Evolutionary conservation across 371 early-diverging fungal species (phyloP), one percentile per base, ranked within the genome.

Genomic region (Apophysomyces ossiformis): DNA sequence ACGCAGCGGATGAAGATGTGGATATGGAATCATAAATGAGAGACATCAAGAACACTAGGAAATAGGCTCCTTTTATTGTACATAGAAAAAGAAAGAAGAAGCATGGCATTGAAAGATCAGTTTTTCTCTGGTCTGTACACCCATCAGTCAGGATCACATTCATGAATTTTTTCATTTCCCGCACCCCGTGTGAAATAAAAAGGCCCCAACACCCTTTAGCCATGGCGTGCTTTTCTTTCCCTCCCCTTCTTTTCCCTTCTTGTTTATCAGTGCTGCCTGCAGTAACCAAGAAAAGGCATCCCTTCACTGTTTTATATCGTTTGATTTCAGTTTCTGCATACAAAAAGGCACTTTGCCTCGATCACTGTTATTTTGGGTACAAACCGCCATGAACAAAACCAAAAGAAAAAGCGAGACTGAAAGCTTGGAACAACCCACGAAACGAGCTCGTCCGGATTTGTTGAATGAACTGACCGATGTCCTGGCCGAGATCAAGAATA

Each of bases 401-500:
- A 18, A 44, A 44, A 38, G 63, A 68, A 9, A 38, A 45, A 44
- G 36, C 47, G 37, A 60, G 18, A 50, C 21, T 26, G 7, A 16
- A 18, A 26, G 32, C 32, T 50, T 50, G 54, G 54, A 50, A 16
- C 21, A 50, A 50, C 54, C 54, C 21, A 41, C 16, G 45, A 61
- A 66, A 69, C 58, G 26, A 60, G 69, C 15, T 57, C 67, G 32
- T 50, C 61, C 43, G 37, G 43, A 61, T 50, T 41, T 73, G 37
- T 54, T 73, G 5, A 26, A 62, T 4, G 70, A 73, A 44, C 50
- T 73, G 16, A 67, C 70, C 35, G 57, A 68, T 58, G 70, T 73
- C 0, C 39, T 73, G 18, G 69, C 66, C 18, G 64, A 64, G 50
- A 73, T 73, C 37, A 69, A 69, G 44, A 68, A 66, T 38, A 75